Percentiles rank a stretch among this genome's conserved stretches.
These are phyloP conservation scores for Przewalskia tangutica DNA, from an alignment of 257 asterid genomes.

Conservation along the genomic window DNA sequence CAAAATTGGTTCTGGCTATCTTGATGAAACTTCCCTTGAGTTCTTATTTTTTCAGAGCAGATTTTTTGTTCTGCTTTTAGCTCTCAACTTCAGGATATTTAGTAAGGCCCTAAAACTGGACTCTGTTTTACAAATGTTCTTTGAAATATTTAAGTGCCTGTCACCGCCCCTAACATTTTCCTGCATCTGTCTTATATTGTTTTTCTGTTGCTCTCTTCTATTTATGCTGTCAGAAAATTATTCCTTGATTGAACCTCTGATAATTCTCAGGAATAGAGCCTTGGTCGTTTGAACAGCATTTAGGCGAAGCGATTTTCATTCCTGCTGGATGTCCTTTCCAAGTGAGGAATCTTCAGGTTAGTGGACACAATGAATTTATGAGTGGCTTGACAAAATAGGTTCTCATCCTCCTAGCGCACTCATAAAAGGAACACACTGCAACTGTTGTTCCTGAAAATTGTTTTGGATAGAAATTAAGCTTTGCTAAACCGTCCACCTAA, in stretches of 20 bases:
- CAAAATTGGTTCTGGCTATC: neutral
- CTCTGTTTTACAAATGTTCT: neutral
- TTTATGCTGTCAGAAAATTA: neutral
- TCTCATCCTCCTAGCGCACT: neutral
- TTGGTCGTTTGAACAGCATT: slow-evolving; percentile 83
- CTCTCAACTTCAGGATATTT: neutral
- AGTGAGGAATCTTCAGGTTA: slow-evolving; percentile 85
- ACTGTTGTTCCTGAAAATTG: neutral
- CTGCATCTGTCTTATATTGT: neutral
- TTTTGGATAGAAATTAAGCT: neutral
- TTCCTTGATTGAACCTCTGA: neutral
- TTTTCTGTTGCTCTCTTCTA: neutral
- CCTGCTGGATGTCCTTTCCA: slow-evolving; percentile 98
- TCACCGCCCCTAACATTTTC: neutral
- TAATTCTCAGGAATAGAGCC: slow-evolving; percentile 69
- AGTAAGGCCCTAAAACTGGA: neutral
- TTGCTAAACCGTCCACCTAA: neutral
- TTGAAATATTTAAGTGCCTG: neutral
- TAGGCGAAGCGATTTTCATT: slow-evolving; percentile 79
- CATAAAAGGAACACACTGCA: neutral
- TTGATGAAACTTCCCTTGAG: neutral
- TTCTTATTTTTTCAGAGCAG: neutral
- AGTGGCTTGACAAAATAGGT: neutral
- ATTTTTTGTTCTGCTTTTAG: neutral
- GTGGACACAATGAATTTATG: slow-evolving; percentile 10